A percentile compares a stretch with the other conserved stretches of the same genome.
These are phyloP conservation scores for Calamus simplicifolius DNA, from an alignment of 176 grass and related monocot genomes.

Conservation along the genomic window DNA sequence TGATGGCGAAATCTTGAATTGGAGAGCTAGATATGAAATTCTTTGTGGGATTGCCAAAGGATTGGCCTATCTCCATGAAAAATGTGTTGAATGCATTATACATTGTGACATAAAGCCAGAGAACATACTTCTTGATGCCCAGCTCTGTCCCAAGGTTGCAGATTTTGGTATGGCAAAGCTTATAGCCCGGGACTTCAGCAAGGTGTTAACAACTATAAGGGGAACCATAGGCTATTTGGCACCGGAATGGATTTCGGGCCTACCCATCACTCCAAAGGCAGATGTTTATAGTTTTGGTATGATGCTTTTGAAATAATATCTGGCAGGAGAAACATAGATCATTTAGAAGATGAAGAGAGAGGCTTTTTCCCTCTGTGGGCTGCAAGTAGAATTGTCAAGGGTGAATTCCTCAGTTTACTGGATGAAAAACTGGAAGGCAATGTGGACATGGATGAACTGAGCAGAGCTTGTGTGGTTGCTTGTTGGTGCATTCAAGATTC, in stretches of 20 bases:
- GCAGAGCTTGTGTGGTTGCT: conserved; percentile 13
- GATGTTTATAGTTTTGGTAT: conserved; percentile 36
- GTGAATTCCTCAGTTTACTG: background rate
- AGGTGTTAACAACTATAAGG: conserved; percentile 28
- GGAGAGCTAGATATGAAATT: conserved; percentile 25
- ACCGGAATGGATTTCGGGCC: conserved; percentile 26
- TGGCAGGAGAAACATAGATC: conserved; percentile 7
- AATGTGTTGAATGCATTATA: conserved; percentile 28
- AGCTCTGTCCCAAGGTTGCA: conserved; percentile 20
- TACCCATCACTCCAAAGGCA: conserved; percentile 22
- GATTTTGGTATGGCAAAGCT: conserved; percentile 45
- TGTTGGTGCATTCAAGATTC: conserved; percentile 31
- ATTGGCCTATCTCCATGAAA: conserved; percentile 30
- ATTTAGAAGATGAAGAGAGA: background rate
- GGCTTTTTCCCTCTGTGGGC: conserved; percentile 22
- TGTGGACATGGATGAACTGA: conserved; percentile 7
- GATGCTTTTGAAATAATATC: conserved; percentile 32
- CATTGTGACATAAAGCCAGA: conserved; percentile 41
- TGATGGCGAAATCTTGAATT: conserved; percentile 9
- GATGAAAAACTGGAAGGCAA: conserved; percentile 1
- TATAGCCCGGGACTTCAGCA: conserved; percentile 26
- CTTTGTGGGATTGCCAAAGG: conserved; percentile 21
- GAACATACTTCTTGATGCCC: conserved; percentile 28
- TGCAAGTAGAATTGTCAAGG: background rate
- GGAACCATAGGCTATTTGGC: conserved; percentile 35